Conservation (phyloP, 2,329 filamentous ascomycete genomes). For the Arthrobotrys pseudoclavata region DNA sequence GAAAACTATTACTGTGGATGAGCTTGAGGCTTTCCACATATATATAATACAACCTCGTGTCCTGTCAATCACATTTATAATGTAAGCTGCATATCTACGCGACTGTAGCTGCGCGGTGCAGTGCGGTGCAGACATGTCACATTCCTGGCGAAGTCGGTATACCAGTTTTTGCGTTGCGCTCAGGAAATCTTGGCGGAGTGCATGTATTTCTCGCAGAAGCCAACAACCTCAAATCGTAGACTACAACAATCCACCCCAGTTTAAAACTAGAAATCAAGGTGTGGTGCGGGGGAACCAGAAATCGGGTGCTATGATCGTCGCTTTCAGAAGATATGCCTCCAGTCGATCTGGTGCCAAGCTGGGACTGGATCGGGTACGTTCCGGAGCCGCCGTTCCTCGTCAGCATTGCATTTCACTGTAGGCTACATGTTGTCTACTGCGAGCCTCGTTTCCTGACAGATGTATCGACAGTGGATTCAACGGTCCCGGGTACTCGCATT, state of each 20-base stretch:
- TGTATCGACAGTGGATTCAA: slow-evolving; percentile 52
- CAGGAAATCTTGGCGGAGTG: slow-evolving; percentile 29
- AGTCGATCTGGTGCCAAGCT: slow-evolving; percentile 39
- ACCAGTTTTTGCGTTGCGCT: slow-evolving; percentile 23
- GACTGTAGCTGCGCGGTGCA: background rate
- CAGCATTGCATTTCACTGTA: slow-evolving; percentile 24
- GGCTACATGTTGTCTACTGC: slow-evolving; percentile 2
- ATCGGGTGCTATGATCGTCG: slow-evolving; percentile 52
- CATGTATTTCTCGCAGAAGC: slow-evolving; percentile 23
- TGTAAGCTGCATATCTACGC: background rate
- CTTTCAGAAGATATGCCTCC: slow-evolving; percentile 49
- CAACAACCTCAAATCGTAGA: slow-evolving; percentile 39
- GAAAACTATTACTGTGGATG: background rate
- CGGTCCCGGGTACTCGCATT: slow-evolving; percentile 46
- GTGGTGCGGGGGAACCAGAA: slow-evolving; percentile 5
- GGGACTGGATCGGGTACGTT: slow-evolving; percentile 54
- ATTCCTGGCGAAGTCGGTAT: background rate
- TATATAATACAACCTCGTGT: background rate
- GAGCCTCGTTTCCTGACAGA: slow-evolving; percentile 35
- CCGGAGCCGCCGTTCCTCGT: slow-evolving; percentile 32
- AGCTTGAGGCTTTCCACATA: background rate
- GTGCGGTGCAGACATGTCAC: background rate
- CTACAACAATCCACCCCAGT: slow-evolving; percentile 42
- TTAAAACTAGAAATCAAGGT: slow-evolving; percentile 26
- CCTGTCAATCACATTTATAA: background rate